Percentiles rank a stretch among this genome's conserved stretches.
Conservation (phyloP, 441 rosid genomes). For the Hypseocharis bilobata region DNA sequence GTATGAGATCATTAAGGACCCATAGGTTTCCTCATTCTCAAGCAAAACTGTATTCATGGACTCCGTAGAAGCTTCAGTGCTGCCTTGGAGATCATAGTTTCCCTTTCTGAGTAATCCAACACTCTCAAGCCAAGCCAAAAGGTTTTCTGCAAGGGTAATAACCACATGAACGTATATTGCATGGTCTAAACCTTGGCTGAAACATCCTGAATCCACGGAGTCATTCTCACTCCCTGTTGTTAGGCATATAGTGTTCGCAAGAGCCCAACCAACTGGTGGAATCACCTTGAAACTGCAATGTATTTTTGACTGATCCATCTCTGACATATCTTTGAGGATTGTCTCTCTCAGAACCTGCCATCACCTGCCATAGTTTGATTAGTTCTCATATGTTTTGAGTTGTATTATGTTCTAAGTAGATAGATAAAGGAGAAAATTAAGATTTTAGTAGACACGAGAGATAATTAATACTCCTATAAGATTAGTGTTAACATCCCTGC, state of each 20-base stretch:
- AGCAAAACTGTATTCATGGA: constrained; percentile 13
- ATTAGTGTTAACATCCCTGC: neutral
- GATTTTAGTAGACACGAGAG: neutral
- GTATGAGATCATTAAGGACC: constrained; percentile 41
- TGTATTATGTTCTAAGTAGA: constrained; percentile 3
- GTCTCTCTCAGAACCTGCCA: constrained; percentile 65
- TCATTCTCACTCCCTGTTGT: constrained; percentile 57
- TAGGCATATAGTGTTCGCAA: constrained; percentile 66
- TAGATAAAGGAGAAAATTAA: constrained; percentile 4
- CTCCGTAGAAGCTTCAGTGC: constrained; percentile 34
- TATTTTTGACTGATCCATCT: constrained; percentile 37
- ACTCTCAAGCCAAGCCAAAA: constrained; percentile 46
- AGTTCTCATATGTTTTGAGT: constrained; percentile 49
- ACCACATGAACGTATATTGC: constrained; percentile 57
- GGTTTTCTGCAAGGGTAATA: constrained; percentile 52
- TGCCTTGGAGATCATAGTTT: constrained; percentile 34
- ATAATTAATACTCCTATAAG: neutral
- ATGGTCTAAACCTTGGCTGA: constrained; percentile 43
- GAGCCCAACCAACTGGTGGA: constrained; percentile 84
- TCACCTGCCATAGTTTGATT: constrained; percentile 88
- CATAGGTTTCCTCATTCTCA: constrained; percentile 27
- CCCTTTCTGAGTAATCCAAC: constrained; percentile 38
- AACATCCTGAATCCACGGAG: constrained; percentile 42
- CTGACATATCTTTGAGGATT: constrained; percentile 43
- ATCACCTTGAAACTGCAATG: constrained; percentile 37